A percentile compares a stretch with the other conserved stretches of the same genome.
Conservation (phyloP, 352 stramenopile species). For the Globisporangium perplexum region DNA sequence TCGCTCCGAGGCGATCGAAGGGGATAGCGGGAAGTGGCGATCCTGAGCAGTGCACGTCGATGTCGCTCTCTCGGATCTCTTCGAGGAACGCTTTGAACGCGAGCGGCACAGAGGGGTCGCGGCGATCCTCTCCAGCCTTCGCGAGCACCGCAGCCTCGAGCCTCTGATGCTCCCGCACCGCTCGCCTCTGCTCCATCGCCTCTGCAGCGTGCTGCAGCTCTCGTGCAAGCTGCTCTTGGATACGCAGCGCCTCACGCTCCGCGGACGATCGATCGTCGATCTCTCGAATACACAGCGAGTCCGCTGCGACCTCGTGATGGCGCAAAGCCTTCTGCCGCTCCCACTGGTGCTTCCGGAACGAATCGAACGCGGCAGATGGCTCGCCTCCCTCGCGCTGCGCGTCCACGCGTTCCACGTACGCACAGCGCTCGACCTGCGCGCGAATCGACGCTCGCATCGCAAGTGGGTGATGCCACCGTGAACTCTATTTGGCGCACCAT, state of each 20-base stretch:
- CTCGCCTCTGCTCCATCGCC: background rate
- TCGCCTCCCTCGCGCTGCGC: slow-evolving; percentile 6
- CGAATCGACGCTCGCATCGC: slow-evolving; percentile 16
- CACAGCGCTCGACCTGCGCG: slow-evolving; percentile 35
- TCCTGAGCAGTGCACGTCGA: slow-evolving; percentile 17
- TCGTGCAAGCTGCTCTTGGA: slow-evolving; percentile 11
- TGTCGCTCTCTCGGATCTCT: slow-evolving; percentile 23
- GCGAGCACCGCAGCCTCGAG: slow-evolving; percentile 7
- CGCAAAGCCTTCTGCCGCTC: slow-evolving; percentile 22
- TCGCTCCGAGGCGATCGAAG: slow-evolving; percentile 28
- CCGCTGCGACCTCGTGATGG: background rate
- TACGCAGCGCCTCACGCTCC: background rate
- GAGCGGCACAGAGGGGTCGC: slow-evolving; percentile 7
- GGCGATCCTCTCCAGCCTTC: slow-evolving; percentile 1
- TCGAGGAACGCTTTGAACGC: slow-evolving; percentile 26
- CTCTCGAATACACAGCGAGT: background rate
- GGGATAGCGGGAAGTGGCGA: slow-evolving; percentile 12
- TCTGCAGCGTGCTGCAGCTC: slow-evolving; percentile 12
- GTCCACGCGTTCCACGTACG: slow-evolving; percentile 31
- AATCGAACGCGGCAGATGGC: slow-evolving; percentile 20
- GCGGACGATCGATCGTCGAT: background rate
- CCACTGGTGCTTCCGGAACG: slow-evolving; percentile 42
- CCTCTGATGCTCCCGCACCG: background rate
- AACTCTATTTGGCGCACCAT: too few relatives aligned
- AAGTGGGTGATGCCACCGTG: too few relatives aligned